A percentile compares a stretch with the other conserved stretches of the same genome.
phyloP scores from a whole-genome alignment of 2,329 filamentous ascomycete species.

The Atkinsonella texensis region DNA sequence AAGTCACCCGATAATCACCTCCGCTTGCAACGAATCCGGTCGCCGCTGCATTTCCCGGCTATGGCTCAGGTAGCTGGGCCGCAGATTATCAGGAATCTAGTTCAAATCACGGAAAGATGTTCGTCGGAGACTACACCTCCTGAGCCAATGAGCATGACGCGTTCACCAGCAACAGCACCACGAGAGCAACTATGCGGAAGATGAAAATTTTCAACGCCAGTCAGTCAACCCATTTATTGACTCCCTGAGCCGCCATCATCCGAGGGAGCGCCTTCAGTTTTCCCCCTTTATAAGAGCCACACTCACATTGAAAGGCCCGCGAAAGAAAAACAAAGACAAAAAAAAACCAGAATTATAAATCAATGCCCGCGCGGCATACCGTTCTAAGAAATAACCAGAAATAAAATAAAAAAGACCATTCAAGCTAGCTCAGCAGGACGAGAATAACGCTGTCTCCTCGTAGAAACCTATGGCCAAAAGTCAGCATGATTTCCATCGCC shows the following conservation, averaged over 20 bases:
- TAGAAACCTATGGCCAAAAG: slow-evolving; percentile 50
- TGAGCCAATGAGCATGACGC: no score
- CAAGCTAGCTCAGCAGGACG: slow-evolving; percentile 59
- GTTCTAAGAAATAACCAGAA: background rate
- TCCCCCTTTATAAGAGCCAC: background rate
- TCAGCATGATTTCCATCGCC: background rate
- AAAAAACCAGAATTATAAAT: background rate
- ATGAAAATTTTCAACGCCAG: background rate
- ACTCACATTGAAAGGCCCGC: background rate
- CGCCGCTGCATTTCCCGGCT: no score
- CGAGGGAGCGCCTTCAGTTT: background rate
- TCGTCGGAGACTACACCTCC: no score
- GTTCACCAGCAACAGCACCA: background rate
- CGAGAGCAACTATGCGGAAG: background rate
- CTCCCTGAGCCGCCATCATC: background rate
- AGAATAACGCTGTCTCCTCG: slow-evolving; percentile 81
- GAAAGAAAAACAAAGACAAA: background rate
- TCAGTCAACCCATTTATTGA: background rate
- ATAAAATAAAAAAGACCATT: background rate
- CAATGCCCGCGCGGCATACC: background rate
- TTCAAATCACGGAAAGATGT: no score
- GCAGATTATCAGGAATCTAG: no score
- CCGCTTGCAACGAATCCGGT: no score
- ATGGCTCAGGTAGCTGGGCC: no score
- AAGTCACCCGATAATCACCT: no score